These are phyloP conservation scores for Cyclospora cayetanensis DNA, from an alignment of 169 alveolate species.

Conservation along the genomic window DNA sequence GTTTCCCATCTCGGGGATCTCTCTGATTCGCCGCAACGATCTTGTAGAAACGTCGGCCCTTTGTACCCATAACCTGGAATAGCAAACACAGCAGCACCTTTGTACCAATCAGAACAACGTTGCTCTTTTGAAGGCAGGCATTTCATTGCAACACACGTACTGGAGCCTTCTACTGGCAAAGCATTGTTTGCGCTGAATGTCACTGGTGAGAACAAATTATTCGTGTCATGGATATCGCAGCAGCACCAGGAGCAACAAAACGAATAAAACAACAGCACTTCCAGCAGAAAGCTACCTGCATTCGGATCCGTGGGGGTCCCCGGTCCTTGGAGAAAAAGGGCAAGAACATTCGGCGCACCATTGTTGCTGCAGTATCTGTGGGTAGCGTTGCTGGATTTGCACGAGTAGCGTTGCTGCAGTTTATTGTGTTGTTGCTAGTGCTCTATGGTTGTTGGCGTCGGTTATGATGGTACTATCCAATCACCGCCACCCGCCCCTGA, in stretches of 20 bases:
- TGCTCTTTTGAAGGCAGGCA: too few species aligned
- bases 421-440: too few species aligned
- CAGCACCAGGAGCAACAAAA: neutral
- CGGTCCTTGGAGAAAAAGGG: slow-evolving; percentile 74
- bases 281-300: slow-evolving; percentile 2
- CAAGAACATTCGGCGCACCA: slow-evolving; percentile 73
- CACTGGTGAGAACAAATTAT: too few species aligned
- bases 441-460: neutral
- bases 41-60: slow-evolving; percentile 82
- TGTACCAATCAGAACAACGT: neutral
- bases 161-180: too few species aligned
- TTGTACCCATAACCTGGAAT: slow-evolving; percentile 53
- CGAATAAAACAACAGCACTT: neutral
- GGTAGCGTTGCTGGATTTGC: too few species aligned
- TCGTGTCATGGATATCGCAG: too few species aligned
- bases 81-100: neutral
- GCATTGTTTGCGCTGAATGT: too few species aligned
- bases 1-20: slow-evolving; percentile 90
- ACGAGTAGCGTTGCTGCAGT: too few species aligned
- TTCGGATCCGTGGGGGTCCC: slow-evolving; percentile 74
- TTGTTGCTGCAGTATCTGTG: neutral
- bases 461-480: neutral
- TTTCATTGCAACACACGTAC: too few species aligned
- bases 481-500: neutral
- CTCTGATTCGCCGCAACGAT: slow-evolving; percentile 89